These are phyloP conservation scores for Lupinus albus DNA, from an alignment of 306 rosid genomes.

Conservation along the genomic window DNA sequence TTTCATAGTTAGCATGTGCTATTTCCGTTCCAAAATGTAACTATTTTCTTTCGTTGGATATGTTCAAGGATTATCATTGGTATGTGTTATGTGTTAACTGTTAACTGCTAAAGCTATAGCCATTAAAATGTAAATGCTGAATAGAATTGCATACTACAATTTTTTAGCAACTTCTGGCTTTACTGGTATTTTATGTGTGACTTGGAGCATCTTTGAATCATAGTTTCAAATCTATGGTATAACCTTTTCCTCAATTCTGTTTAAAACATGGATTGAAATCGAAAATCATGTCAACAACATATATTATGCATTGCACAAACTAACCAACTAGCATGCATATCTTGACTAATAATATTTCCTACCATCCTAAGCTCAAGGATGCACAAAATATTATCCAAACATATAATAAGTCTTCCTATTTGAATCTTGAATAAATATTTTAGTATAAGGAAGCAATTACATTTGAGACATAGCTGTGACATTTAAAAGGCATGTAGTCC, in stretches of 20 bases:
- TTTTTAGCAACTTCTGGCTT: conserved; percentile 27
- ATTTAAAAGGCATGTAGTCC: conserved; percentile 25
- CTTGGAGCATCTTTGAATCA: neutral
- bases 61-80: conserved; percentile 39
- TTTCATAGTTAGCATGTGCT: conserved; percentile 28
- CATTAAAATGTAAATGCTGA: conserved; percentile 45
- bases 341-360: too few relatives aligned
- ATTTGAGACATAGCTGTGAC: conserved; percentile 40
- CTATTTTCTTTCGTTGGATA: conserved; percentile 41
- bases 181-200: neutral
- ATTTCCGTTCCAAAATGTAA: conserved; percentile 33
- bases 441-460: conserved; percentile 27
- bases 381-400: neutral
- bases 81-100: conserved; percentile 12
- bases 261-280: neutral
- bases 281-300: neutral
- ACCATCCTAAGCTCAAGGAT: neutral
- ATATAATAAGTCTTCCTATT: neutral
- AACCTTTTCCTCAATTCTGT: too few relatives aligned
- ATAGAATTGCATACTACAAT: conserved; percentile 31
- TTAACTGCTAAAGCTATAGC: neutral
- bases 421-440: neutral
- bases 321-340: too few relatives aligned
- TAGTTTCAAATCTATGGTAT: neutral
- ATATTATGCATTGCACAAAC: too few relatives aligned